Conservation (phyloP, 768 basidiomycete genomes). For the Baorangia bicolor region DNA sequence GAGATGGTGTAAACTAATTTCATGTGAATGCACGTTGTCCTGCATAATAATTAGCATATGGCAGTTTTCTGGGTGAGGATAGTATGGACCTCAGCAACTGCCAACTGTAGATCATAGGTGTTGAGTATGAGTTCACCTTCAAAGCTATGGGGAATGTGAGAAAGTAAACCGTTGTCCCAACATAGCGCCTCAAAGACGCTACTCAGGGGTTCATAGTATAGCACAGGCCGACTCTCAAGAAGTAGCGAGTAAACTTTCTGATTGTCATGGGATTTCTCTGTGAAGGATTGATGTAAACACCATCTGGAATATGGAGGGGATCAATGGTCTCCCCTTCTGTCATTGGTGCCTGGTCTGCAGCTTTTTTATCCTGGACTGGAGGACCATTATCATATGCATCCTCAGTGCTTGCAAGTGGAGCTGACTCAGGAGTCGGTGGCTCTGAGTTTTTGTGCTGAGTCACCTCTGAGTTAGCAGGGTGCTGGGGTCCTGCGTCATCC, state of each 20-base stretch:
- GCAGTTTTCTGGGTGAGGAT: not conserved
- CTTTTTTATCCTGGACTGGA: conserved; percentile 10
- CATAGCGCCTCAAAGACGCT: conserved; percentile 72
- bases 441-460: conserved; percentile 12
- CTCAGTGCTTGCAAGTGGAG: conserved; percentile 1
- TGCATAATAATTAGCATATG: conserved; percentile 27
- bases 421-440: conserved; percentile 9
- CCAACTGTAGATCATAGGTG: conserved; percentile 66
- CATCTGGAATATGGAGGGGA: conserved; percentile 63
- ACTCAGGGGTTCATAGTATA: conserved; percentile 76
- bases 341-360: conserved; percentile 7
- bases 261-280: conserved; percentile 10
- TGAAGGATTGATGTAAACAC: conserved; percentile 69
- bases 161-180: conserved; percentile 50
- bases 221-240: conserved; percentile 60
- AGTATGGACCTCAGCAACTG: conserved; percentile 58
- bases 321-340: conserved; percentile 29
- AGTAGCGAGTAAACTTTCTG: conserved; percentile 41
- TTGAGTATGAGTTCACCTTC: conserved; percentile 68
- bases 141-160: conserved; percentile 43
- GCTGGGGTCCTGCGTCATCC: not conserved
- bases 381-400: conserved; percentile 5
- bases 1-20: conserved; percentile 70
- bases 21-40: conserved; percentile 70
- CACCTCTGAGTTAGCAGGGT: conserved; percentile 2